phyloP scores from a whole-genome alignment of 1,139 yeast genomes.

The Kurtzmaniella quercitrusa region DNA sequence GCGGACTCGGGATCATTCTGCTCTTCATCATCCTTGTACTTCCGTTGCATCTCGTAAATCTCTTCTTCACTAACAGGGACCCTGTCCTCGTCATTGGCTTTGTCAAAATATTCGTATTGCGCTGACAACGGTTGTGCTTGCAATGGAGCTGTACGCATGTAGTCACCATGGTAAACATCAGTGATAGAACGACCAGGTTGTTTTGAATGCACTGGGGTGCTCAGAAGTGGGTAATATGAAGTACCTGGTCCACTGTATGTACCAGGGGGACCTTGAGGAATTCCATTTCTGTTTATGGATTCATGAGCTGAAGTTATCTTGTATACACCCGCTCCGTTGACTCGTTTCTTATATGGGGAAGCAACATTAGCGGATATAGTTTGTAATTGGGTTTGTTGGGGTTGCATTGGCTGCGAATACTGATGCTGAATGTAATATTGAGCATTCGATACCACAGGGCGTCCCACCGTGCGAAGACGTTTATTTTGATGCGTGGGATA shows the following conservation, averaged over 20 bases:
- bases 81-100: slow-evolving; percentile 28
- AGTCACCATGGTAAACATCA: slow-evolving; percentile 50
- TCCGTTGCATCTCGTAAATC: slow-evolving; percentile 35
- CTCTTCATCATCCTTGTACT: slow-evolving; percentile 16
- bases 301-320: background rate
- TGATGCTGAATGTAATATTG: slow-evolving; percentile 1
- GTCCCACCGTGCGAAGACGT: background rate
- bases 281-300: no score
- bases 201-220: background rate
- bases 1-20: slow-evolving; percentile 14
- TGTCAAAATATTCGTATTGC: slow-evolving; percentile 42
- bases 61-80: slow-evolving; percentile 37
- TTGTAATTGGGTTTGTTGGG: background rate
- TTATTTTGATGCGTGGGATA: background rate
- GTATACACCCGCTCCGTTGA: background rate
- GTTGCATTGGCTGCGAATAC: background rate
- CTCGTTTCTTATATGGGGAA: slow-evolving; percentile 2
- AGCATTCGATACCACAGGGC: background rate
- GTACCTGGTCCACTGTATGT: background rate
- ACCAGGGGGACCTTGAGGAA: no score
- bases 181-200: slow-evolving; percentile 24
- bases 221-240: background rate
- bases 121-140: slow-evolving; percentile 55
- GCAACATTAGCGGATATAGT: background rate
- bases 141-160: slow-evolving; percentile 46